Conservation (phyloP, 305 asterid genomes). For the Fraxinus nigra region DNA sequence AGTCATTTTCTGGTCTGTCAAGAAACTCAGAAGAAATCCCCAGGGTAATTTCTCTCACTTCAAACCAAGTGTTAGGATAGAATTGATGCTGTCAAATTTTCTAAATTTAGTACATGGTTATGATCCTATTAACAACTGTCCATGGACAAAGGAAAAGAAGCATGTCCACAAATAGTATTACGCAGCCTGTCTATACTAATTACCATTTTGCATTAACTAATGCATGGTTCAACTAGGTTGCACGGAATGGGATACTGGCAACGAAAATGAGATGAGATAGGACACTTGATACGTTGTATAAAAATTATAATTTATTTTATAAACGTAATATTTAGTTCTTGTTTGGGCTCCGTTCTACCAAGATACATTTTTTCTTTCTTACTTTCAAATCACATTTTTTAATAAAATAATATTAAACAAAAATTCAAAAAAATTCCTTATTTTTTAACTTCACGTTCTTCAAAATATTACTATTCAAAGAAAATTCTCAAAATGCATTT, state of each 20-base stretch:
- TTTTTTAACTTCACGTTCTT: too few relatives aligned
- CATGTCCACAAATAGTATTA: not conserved
- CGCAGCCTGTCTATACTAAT: not conserved
- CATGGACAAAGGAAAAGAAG: not conserved
- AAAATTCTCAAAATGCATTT: too few relatives aligned
- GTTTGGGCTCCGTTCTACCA: too few relatives aligned
- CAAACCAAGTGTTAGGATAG: not conserved
- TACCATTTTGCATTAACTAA: not conserved
- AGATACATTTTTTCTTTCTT: too few relatives aligned
- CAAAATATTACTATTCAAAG: too few relatives aligned
- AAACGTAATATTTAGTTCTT: too few relatives aligned
- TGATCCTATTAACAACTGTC: not conserved
- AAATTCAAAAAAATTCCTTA: too few relatives aligned
- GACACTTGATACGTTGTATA: too few relatives aligned
- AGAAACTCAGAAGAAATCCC: not conserved
- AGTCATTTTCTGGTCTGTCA: not conserved
- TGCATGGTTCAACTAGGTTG: not conserved
- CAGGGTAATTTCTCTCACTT: not conserved
- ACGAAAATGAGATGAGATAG: too few relatives aligned
- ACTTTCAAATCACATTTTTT: too few relatives aligned
- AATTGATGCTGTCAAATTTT: not conserved
- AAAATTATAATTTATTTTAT: too few relatives aligned
- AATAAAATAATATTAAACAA: too few relatives aligned
- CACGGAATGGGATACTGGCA: not conserved
- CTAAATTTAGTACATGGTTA: not conserved